Percentiles rank a stretch among this genome's conserved stretches.
Conservation (phyloP, 352 stramenopile species). For the Phytophthora citricola region DNA sequence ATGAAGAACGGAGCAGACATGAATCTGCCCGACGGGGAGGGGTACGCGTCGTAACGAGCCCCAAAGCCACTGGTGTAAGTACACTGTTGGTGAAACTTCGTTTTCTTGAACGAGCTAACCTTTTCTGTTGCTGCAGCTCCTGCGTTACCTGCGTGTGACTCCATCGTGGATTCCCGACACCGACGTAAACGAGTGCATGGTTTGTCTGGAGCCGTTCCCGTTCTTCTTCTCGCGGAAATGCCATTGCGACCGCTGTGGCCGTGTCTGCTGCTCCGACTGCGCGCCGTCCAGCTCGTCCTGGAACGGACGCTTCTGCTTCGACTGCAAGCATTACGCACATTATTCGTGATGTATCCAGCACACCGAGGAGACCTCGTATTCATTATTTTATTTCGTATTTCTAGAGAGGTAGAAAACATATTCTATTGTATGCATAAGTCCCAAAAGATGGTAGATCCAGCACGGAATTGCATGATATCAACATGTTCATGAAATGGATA, state of each 20-base stretch:
- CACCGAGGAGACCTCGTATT: conserved; percentile 7
- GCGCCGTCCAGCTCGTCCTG: conserved; percentile 69
- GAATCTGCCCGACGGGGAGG: conserved; percentile 71
- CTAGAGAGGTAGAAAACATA: conserved; percentile 13
- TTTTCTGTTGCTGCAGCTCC: conserved; percentile 39
- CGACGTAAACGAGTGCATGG: conserved; percentile 69
- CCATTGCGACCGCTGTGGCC: conserved; percentile 77
- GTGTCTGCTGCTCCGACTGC: conserved; percentile 82
- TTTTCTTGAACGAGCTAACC: neutral
- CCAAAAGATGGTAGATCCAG: neutral
- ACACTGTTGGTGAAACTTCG: neutral
- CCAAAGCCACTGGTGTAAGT: conserved; percentile 65
- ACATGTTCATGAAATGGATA: neutral
- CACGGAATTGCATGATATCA: neutral
- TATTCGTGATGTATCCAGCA: conserved; percentile 29
- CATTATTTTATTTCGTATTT: conserved; percentile 30
- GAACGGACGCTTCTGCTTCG: conserved; percentile 79
- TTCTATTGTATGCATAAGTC: conserved; percentile 20
- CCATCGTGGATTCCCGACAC: conserved; percentile 71
- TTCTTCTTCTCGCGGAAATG: conserved; percentile 79
- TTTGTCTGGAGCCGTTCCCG: conserved; percentile 73
- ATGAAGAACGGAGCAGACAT: conserved; percentile 75
- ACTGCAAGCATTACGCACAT: conserved; percentile 81
- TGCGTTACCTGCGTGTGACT: conserved; percentile 61
- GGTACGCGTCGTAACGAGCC: conserved; percentile 57